These are phyloP conservation scores for Aspergillus jensenii DNA, from an alignment of 2,329 filamentous ascomycete species.

Conservation along the genomic window DNA sequence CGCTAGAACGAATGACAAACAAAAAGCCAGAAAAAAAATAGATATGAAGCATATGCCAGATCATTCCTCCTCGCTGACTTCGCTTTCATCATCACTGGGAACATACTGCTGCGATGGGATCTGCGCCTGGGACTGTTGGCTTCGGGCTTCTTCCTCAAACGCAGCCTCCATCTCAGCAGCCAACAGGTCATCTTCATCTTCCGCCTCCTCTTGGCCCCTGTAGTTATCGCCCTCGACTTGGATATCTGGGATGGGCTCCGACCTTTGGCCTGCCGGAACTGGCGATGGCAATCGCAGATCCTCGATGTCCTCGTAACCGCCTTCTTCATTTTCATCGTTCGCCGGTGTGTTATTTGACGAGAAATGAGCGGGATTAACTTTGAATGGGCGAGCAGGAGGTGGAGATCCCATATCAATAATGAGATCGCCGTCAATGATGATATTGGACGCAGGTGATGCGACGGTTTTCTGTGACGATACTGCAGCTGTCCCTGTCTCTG, in stretches of 20 bases:
- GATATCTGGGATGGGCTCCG: slow-evolving; percentile 19
- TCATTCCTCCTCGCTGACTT: slow-evolving; percentile 67
- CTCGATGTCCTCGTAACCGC: slow-evolving; percentile 42
- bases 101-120: slow-evolving; percentile 31
- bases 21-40: slow-evolving; percentile 1
- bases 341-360: slow-evolving; percentile 43
- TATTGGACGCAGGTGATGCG: slow-evolving; percentile 41
- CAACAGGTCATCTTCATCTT: slow-evolving; percentile 51
- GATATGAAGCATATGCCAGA: background rate
- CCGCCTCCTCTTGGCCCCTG: slow-evolving; percentile 7
- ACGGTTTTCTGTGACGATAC: slow-evolving; percentile 31
- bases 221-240: slow-evolving; percentile 30
- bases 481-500: slow-evolving; percentile 32
- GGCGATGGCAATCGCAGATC: slow-evolving; percentile 40
- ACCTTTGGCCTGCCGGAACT: slow-evolving; percentile 21
- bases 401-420: slow-evolving; percentile 52
- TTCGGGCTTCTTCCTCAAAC: slow-evolving; percentile 47
- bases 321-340: slow-evolving; percentile 34
- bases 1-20: background rate
- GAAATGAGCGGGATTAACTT: slow-evolving; percentile 43
- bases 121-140: slow-evolving; percentile 29
- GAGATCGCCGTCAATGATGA: slow-evolving; percentile 48
- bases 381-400: slow-evolving; percentile 40
- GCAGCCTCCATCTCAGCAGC: slow-evolving; percentile 60
- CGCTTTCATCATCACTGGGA: slow-evolving; percentile 58